Evolutionary conservation across 371 early-diverging fungal genomes (phyloP).

Genomic region (Paraphysoderma sedebokerense): DNA sequence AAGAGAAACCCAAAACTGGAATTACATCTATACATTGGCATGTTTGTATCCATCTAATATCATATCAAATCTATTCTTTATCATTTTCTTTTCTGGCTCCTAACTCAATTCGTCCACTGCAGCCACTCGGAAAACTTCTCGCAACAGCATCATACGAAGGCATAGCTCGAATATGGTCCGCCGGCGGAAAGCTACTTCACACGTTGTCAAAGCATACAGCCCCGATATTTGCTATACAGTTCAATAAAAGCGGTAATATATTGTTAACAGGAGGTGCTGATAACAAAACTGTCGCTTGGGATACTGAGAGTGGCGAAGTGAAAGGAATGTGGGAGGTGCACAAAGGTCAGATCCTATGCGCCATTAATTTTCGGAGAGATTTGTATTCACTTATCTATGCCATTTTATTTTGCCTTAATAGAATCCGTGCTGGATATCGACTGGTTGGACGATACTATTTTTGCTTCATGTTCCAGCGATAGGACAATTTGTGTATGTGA

Average conservation of each 20-base stretch:
- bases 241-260: constrained; percentile 63
- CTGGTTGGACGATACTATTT: constrained; percentile 79
- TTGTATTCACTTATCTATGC: neutral
- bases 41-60: no score
- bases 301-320: constrained; percentile 50
- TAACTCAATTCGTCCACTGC: no score
- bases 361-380: neutral
- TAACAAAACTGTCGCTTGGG: constrained; percentile 70
- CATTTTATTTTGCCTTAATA: no score
- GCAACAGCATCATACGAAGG: constrained; percentile 91
- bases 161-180: constrained; percentile 67
- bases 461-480: constrained; percentile 82
- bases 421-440: constrained; percentile 71
- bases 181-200: constrained; percentile 46
- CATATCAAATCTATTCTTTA: no score
- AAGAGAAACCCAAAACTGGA: no score
- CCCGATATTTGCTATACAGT: constrained; percentile 73
- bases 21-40: no score
- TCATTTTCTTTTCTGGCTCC: no score
- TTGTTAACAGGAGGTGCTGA: constrained; percentile 69
- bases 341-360: constrained; percentile 22
- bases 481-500: constrained; percentile 60
- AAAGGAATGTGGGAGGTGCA: constrained; percentile 65
- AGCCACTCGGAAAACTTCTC: constrained; percentile 61
- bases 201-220: constrained; percentile 54